phyloP scores from a whole-genome alignment of 2,329 filamentous ascomycete genomes.

The Phyllosticta ampelicida region DNA sequence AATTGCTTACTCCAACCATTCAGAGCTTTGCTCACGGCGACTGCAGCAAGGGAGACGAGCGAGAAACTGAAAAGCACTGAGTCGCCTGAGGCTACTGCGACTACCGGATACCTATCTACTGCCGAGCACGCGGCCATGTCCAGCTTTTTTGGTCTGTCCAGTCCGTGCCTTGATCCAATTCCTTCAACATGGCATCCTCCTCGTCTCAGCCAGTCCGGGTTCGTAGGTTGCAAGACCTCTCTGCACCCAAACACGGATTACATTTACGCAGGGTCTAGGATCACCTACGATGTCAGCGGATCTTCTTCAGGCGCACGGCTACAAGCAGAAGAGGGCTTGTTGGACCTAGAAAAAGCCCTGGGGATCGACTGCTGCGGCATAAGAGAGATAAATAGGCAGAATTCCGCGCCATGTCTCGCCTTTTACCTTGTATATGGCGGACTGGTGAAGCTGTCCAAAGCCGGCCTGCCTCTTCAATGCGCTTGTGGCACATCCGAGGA shows the following conservation, averaged over 20 bases:
- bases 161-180: background rate
- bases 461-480: background rate
- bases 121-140: background rate
- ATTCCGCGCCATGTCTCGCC: background rate
- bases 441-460: background rate
- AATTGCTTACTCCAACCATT: background rate
- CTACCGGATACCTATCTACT: background rate
- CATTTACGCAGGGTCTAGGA: background rate
- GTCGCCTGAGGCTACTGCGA: background rate
- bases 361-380: background rate
- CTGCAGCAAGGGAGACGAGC: background rate
- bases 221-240: background rate
- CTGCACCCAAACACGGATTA: background rate
- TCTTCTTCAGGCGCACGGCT: background rate
- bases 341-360: background rate
- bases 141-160: background rate
- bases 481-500: background rate
- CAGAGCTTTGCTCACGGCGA: background rate
- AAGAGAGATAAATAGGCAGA: background rate
- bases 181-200: background rate
- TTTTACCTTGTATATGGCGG: background rate
- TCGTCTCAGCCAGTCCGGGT: background rate
- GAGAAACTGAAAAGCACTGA: background rate
- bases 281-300: background rate
- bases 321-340: background rate